Conservation (phyloP, 208 protist species). For the Leishmania mexicana region DNA sequence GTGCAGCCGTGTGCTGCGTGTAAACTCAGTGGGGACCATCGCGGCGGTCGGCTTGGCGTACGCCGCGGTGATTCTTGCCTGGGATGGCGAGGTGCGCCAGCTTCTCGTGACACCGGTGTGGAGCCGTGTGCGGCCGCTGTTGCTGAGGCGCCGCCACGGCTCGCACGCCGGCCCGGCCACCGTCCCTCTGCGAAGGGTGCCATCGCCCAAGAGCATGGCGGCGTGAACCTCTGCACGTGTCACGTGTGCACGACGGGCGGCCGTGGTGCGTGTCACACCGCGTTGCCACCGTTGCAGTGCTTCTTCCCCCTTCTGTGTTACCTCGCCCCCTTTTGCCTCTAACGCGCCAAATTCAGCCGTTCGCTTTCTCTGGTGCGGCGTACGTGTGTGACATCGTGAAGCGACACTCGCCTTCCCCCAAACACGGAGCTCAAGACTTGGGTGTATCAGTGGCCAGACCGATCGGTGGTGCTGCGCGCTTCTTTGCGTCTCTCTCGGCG, state of each 20-base stretch:
- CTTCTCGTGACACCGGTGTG: slow-evolving; percentile 20
- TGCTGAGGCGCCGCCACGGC: background rate
- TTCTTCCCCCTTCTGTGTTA: background rate
- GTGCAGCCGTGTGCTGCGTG: slow-evolving; percentile 18
- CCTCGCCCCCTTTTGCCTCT: background rate
- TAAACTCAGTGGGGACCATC: slow-evolving; percentile 13
- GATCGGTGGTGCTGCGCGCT: background rate
- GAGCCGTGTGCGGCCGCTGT: slow-evolving; percentile 1
- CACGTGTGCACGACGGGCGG: background rate
- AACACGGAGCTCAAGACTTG: background rate
- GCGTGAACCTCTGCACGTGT: background rate
- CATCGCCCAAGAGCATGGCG: background rate
- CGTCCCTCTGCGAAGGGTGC: background rate
- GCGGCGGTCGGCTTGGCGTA: slow-evolving; percentile 22
- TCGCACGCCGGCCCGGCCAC: background rate
- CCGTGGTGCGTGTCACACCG: background rate
- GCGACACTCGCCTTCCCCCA: background rate
- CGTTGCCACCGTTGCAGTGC: background rate
- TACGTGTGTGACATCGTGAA: background rate
- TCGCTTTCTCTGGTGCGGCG: background rate
- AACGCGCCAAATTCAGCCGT: background rate
- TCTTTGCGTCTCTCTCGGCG: background rate
- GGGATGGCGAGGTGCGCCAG: slow-evolving; percentile 38
- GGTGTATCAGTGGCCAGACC: background rate
- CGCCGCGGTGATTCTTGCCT: slow-evolving; percentile 26